Conservation (phyloP, 768 basidiomycete species). For the button mushroom (Agaricus bisporus) region DNA sequence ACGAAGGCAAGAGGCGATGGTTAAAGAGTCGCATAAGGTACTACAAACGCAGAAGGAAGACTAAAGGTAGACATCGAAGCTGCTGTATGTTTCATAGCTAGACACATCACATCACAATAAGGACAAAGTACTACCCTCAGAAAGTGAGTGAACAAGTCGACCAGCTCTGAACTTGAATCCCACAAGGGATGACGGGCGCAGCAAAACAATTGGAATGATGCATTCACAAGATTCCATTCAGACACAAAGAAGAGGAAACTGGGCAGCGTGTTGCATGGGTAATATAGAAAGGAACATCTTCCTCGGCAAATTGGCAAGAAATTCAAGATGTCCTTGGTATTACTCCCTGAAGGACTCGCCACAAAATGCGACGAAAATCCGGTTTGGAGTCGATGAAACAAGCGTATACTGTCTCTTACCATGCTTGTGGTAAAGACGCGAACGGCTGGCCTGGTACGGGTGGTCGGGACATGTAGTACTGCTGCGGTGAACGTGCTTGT, state of each 20-base stretch:
- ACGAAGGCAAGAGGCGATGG: not conserved
- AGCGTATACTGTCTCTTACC: not conserved
- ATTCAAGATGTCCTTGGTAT: not conserved
- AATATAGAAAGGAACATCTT: not conserved
- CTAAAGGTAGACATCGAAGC: not conserved
- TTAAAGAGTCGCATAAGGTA: not conserved
- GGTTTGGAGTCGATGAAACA: too few relatives aligned
- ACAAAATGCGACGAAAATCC: too few relatives aligned
- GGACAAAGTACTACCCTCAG: not conserved
- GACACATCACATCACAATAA: too few relatives aligned
- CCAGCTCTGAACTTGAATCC: not conserved
- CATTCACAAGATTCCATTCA: not conserved
- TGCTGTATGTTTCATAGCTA: not conserved
- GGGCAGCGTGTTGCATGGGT: not conserved
- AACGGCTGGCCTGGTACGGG: conserved; percentile 5
- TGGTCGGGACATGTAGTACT: not conserved
- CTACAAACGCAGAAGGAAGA: not conserved
- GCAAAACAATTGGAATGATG: not conserved
- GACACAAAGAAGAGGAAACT: not conserved
- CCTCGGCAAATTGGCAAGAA: not conserved
- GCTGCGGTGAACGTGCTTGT: not conserved
- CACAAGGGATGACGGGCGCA: too few relatives aligned
- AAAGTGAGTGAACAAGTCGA: not conserved
- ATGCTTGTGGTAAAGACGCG: conserved; percentile 5
- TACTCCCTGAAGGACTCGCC: not conserved